phyloP scores from a whole-genome alignment of 208 protist genomes.

The Acanthamoeba lenticulata region DNA sequence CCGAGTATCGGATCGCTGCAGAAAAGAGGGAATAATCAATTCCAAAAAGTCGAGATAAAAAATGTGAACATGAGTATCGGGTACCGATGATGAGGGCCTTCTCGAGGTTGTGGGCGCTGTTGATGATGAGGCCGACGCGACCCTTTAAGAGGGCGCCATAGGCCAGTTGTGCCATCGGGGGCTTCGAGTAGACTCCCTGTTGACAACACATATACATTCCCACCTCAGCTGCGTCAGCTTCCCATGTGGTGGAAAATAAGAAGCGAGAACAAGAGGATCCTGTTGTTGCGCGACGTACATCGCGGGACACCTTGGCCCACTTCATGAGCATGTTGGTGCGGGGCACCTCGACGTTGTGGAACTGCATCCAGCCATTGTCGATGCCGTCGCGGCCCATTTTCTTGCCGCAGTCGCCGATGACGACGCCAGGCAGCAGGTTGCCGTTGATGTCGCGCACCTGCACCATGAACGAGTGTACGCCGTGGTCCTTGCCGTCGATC shows the following conservation, averaged over 20 bases:
- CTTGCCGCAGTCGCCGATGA: slow-evolving; percentile 82
- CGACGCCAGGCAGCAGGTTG: slow-evolving; percentile 40
- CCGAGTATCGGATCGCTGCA: slow-evolving; percentile 79
- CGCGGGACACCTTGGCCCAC: slow-evolving; percentile 71
- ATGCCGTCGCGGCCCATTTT: slow-evolving; percentile 82
- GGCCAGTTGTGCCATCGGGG: slow-evolving; percentile 61
- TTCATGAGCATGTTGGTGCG: slow-evolving; percentile 73
- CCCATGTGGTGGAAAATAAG: too few species aligned
- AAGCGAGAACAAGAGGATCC: too few species aligned
- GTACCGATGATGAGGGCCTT: slow-evolving; percentile 56
- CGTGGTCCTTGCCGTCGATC: slow-evolving; percentile 80
- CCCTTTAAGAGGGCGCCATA: slow-evolving; percentile 65
- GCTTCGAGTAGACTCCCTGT: slow-evolving; percentile 69
- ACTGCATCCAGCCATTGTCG: slow-evolving; percentile 84
- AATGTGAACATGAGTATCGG: slow-evolving; percentile 72
- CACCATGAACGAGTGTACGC: slow-evolving; percentile 83
- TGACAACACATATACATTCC: too few species aligned
- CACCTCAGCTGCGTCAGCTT: too few species aligned
- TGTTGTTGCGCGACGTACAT: slow-evolving; percentile 66
- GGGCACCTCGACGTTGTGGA: slow-evolving; percentile 81
- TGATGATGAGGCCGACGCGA: slow-evolving; percentile 30
- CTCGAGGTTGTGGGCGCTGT: neutral
- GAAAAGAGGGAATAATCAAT: slow-evolving; percentile 46
- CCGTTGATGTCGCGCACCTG: slow-evolving; percentile 74
- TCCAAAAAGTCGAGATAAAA: neutral